Percentiles rank a stretch among this genome's conserved stretches.
phyloP scores from a whole-genome alignment of 495 filamentous ascomycete species.

The Penicillium steckii region DNA sequence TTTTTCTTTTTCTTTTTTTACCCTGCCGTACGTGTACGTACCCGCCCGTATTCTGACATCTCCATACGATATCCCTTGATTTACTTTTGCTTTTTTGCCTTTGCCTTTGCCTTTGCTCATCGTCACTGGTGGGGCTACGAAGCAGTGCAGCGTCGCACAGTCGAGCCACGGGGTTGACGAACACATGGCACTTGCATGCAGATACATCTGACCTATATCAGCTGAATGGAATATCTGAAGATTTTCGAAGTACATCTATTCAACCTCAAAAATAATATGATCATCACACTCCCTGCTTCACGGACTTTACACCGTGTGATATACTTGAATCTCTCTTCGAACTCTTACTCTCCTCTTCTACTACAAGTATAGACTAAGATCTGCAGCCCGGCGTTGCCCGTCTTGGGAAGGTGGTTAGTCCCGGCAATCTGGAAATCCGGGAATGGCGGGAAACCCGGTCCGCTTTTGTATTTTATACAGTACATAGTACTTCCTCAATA shows the following conservation, averaged over 20 bases:
- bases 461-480: too few species aligned
- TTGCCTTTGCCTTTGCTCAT: neutral
- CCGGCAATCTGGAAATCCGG: neutral
- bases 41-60: neutral
- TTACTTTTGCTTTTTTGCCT: neutral
- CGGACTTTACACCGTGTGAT: too few species aligned
- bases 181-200: slow-evolving; percentile 32
- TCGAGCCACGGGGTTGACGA: slow-evolving; percentile 15
- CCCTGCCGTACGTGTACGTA: neutral
- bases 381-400: neutral
- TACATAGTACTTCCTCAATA: neutral
- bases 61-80: neutral
- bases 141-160: neutral
- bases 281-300: too few species aligned
- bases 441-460: neutral
- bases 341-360: neutral
- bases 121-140: slow-evolving; percentile 8
- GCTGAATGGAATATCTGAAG: too few species aligned
- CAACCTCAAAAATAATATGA: too few species aligned
- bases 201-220: slow-evolving; percentile 18
- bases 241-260: too few species aligned
- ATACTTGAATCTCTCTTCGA: too few species aligned
- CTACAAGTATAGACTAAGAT: neutral
- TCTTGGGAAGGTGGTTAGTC: neutral
- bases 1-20: slow-evolving; percentile 3